Base-by-base conservation (phyloP, 129 eudicot genomes). In the Saussurea involucrata region DNA sequence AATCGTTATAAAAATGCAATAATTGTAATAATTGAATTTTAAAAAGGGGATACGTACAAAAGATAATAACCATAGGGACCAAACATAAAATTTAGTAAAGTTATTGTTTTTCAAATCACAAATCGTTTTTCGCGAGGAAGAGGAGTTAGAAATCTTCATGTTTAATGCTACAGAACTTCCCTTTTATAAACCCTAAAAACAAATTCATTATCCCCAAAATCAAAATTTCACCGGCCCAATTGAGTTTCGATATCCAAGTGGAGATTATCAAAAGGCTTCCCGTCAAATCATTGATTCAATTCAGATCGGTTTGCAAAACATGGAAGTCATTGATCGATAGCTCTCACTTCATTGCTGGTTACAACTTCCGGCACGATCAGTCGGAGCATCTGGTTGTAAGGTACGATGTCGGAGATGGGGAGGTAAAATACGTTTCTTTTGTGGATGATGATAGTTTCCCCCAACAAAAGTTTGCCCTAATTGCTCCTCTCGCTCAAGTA, bases 241-340 rank as follows among this genome's bases (percentile, higher is more conserved):
- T n/a, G n/a, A n/a, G n/a, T 40, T 40, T 40, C 3, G 49, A 40
- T 40, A 40, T 40, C 49, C 49, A 40, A 40, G 49, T 40, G 3
- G 17, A 40, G 11, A 40, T 40, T 17, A 40, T 40, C 49, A 10
- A 40, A 9, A 40, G 17, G 49, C 49, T 40, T 40, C 49, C 15
- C 2, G 17, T 40, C 15, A 75, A 87, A 74, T 80, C 90, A 3
- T 65, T 87, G 12, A 40, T 84, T 10, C 81, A 78, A 3, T 87
- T 83, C 78, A 81, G 81, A 6, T 10, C 67, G 13, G 85, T 86
- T 17, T 76, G 49, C 49, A 40, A 40, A 40, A 0, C 49, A 9
- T 40, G 49, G 49, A 40, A 81, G 74, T 32, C 79, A 21, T 69
- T 83, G 12, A 61, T 72, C 66, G 76, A 53, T 28, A 28, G 66